Percentiles rank a stretch among this genome's conserved stretches.
phyloP scores from a whole-genome alignment of 2,329 filamentous ascomycete genomes.

The Aspergillus oerlinghausenensis region DNA sequence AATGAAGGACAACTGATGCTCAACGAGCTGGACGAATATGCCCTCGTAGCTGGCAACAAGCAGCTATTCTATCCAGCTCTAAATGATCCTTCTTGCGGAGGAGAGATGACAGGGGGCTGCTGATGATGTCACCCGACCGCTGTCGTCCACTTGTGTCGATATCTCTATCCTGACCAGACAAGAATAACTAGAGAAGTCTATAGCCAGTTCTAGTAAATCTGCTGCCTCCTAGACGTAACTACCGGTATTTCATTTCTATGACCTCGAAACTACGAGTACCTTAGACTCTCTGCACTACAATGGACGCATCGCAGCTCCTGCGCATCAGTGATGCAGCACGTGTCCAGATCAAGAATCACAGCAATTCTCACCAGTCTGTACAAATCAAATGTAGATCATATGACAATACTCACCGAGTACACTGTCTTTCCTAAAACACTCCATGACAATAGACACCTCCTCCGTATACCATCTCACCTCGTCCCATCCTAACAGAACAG shows the following conservation, averaged over 20 bases:
- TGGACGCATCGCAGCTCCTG: too few relatives aligned
- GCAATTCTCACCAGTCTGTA: too few relatives aligned
- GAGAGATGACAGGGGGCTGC: constrained; percentile 3
- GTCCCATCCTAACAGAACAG: too few relatives aligned
- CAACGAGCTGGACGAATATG: background rate
- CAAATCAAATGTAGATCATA: background rate
- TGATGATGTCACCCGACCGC: constrained; percentile 25
- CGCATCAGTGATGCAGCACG: too few relatives aligned
- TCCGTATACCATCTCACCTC: too few relatives aligned
- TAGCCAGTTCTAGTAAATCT: background rate
- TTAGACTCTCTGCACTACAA: too few relatives aligned
- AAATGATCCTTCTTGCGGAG: background rate
- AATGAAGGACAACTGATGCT: background rate
- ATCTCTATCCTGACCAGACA: too few relatives aligned
- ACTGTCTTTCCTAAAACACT: background rate
- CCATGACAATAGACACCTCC: background rate
- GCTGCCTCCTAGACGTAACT: background rate
- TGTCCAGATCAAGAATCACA: too few relatives aligned
- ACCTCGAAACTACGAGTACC: too few relatives aligned
- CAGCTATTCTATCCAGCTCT: background rate
- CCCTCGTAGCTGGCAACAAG: background rate
- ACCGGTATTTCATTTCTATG: too few relatives aligned
- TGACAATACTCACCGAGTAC: background rate
- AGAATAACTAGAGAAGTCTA: too few relatives aligned
- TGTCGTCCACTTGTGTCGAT: background rate